These are phyloP conservation scores for Coniophora puteana DNA, from an alignment of 1,284 basidiomycete genomes.

Conservation along the genomic window DNA sequence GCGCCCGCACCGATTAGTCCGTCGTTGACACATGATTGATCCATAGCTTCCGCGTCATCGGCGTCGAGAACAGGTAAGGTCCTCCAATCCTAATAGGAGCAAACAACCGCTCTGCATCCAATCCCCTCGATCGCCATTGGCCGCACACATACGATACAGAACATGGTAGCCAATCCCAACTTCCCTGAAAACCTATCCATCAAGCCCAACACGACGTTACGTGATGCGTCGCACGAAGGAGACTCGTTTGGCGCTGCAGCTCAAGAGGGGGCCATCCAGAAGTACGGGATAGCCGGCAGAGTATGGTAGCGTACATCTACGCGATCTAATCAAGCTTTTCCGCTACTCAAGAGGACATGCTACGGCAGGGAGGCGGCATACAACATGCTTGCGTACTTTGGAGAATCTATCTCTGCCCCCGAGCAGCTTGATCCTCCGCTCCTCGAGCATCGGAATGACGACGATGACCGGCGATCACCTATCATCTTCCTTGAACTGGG, in stretches of 20 bases:
- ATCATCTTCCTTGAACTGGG: slow-evolving; percentile 61
- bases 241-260: slow-evolving; percentile 39
- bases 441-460: slow-evolving; percentile 16
- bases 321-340: slow-evolving; percentile 4
- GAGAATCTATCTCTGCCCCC: slow-evolving; percentile 45
- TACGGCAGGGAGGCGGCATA: slow-evolving; percentile 70
- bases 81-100: too few relatives aligned
- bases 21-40: too few relatives aligned
- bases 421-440: slow-evolving; percentile 62
- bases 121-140: too few relatives aligned
- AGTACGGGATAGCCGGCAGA: slow-evolving; percentile 73
- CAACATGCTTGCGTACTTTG: too few relatives aligned
- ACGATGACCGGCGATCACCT: slow-evolving; percentile 7
- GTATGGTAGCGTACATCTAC: slow-evolving; percentile 54
- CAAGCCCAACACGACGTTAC: neutral
- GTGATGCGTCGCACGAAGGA: slow-evolving; percentile 11
- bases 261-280: slow-evolving; percentile 57
- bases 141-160: too few relatives aligned
- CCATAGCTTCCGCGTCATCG: too few relatives aligned
- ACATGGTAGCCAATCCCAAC: too few relatives aligned
- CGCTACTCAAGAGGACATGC: too few relatives aligned
- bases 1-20: too few relatives aligned
- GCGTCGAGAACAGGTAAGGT: too few relatives aligned
- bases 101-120: too few relatives aligned
- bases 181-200: neutral